phyloP scores from a whole-genome alignment of 78 protist genomes.

The Neovahlkampfia damariscottae region DNA sequence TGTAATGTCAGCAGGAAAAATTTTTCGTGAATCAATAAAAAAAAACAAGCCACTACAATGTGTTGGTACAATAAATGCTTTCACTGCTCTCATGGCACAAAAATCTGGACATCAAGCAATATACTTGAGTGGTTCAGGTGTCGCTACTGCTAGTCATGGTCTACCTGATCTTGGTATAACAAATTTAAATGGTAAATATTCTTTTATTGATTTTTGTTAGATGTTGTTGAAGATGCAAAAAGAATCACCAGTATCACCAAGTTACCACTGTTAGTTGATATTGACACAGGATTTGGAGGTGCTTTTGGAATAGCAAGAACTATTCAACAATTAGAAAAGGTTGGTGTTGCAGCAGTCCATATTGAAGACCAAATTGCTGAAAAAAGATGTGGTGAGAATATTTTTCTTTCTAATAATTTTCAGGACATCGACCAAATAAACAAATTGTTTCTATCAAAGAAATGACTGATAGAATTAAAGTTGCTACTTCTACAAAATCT shows the following conservation, averaged over 20 bases:
- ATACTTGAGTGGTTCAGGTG: conserved; percentile 14
- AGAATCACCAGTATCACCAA: conserved; percentile 35
- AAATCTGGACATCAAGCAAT: background rate
- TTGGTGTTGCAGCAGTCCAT: conserved; percentile 53
- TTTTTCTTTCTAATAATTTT: too few species aligned
- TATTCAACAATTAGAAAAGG: conserved; percentile 36
- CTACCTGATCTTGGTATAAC: conserved; percentile 8
- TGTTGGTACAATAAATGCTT: conserved; percentile 9
- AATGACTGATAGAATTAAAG: conserved; percentile 33
- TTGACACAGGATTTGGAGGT: conserved; percentile 62
- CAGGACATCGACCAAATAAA: conserved; percentile 23
- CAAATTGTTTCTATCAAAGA: conserved; percentile 46
- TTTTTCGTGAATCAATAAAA: background rate
- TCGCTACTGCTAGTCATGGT: conserved; percentile 14
- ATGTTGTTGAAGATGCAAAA: background rate
- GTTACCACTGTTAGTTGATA: conserved; percentile 56
- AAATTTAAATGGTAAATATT: conserved; percentile 6
- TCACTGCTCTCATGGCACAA: conserved; percentile 3
- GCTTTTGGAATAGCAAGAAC: conserved; percentile 38
- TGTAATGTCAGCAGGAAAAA: background rate
- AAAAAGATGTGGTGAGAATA: conserved; percentile 54
- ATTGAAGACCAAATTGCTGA: conserved; percentile 55
- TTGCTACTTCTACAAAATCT: conserved; percentile 25
- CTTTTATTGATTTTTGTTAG: conserved; percentile 21
- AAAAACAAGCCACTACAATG: background rate